Evolutionary conservation across 148 eudicot genomes (phyloP).

Genomic region (Vaccinium darrowii): DNA sequence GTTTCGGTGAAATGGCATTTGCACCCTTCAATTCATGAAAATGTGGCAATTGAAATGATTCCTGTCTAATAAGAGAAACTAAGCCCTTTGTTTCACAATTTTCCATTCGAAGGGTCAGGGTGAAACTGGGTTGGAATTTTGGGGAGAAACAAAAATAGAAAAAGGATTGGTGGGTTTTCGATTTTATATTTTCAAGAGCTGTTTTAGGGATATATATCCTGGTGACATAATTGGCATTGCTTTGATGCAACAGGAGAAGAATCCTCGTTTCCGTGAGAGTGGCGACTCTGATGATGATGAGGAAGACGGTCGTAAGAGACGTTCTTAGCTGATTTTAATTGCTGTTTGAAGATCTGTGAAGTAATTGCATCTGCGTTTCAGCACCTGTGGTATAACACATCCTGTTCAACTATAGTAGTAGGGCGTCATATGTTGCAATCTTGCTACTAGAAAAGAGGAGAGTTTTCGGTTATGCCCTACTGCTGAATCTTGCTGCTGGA

Average conservation of each 20-base stretch:
- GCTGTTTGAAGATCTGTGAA: not conserved
- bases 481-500: not conserved
- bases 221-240: not conserved
- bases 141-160: not conserved
- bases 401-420: not conserved
- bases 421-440: not conserved
- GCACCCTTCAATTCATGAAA: not conserved
- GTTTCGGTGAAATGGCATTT: not conserved
- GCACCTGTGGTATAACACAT: not conserved
- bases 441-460: not conserved
- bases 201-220: not conserved
- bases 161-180: not conserved
- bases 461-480: not conserved
- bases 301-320: conserved; percentile 65
- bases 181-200: not conserved
- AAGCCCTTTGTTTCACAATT: not conserved
- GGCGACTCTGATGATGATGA: conserved; percentile 95
- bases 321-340: conserved; percentile 28
- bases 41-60: not conserved
- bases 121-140: not conserved
- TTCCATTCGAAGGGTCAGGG: not conserved
- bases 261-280: conserved; percentile 89
- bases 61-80: not conserved
- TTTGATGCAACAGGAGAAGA: conserved; percentile 69
- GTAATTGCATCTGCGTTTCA: not conserved